Percentiles rank a stretch among this genome's conserved stretches.
These are phyloP conservation scores for Lasiosphaeria miniovina DNA, from an alignment of 495 filamentous ascomycete genomes.

Conservation along the genomic window DNA sequence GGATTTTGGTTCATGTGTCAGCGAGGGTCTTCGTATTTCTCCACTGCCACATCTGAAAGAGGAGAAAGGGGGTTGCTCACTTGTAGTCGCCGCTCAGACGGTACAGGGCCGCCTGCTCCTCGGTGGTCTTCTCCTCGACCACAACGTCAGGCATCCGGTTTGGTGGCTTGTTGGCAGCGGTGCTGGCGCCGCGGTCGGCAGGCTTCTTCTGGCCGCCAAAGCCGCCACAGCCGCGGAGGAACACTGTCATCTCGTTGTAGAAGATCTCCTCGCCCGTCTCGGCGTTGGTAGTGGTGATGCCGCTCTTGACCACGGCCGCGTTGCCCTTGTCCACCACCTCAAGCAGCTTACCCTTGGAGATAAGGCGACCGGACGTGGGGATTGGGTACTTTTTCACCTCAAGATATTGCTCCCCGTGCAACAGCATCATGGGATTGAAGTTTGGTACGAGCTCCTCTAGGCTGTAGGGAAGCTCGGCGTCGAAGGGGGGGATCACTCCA, in stretches of 20 bases:
- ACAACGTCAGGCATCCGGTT: slow-evolving; percentile 73
- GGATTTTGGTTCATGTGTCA: too few relatives aligned
- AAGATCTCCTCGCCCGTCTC: slow-evolving; percentile 88
- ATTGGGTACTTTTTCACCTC: slow-evolving; percentile 93
- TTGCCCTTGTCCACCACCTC: slow-evolving; percentile 96
- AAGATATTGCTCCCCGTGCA: slow-evolving; percentile 98
- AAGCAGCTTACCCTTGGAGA: slow-evolving; percentile 81
- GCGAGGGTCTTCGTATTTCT: slow-evolving; percentile 36
- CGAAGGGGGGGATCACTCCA: slow-evolving; percentile 91
- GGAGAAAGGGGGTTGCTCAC: slow-evolving; percentile 19
- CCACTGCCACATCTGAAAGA: not conserved
- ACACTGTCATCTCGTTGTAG: slow-evolving; percentile 91
- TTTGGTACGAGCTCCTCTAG: slow-evolving; percentile 84
- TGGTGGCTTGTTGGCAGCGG: slow-evolving; percentile 74
- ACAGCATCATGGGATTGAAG: slow-evolving; percentile 97
- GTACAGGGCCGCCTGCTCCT: slow-evolving; percentile 95
- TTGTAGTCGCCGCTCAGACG: slow-evolving; percentile 85
- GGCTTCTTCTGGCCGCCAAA: slow-evolving; percentile 86
- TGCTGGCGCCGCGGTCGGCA: slow-evolving; percentile 72
- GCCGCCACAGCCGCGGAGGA: slow-evolving; percentile 88
- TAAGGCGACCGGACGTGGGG: slow-evolving; percentile 76
- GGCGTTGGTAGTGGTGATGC: slow-evolving; percentile 72
- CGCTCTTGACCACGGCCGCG: slow-evolving; percentile 79
- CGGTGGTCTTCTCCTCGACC: slow-evolving; percentile 83
- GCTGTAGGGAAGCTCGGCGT: slow-evolving; percentile 75